These are phyloP conservation scores for Pseudocercospora pini-densiflorae DNA, from an alignment of 2,329 filamentous ascomycete genomes.

Conservation along the genomic window DNA sequence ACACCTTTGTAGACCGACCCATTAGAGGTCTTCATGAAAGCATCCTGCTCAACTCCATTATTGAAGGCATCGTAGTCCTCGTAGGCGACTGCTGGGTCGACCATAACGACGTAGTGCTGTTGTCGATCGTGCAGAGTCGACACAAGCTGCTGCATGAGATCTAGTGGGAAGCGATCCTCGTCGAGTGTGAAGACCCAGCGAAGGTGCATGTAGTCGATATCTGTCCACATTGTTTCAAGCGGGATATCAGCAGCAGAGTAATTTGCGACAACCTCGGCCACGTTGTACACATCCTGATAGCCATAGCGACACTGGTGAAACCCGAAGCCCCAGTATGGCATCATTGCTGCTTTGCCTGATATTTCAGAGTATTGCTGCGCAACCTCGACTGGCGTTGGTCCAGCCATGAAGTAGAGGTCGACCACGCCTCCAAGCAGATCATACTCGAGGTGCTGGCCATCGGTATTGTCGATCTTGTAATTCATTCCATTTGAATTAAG, in stretches of 20 bases:
- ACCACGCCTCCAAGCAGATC: constrained; percentile 77
- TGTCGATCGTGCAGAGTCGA: constrained; percentile 56
- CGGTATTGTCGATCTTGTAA: constrained; percentile 69
- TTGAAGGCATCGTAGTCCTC: constrained; percentile 62
- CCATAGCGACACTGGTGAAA: constrained; percentile 58
- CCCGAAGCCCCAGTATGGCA: constrained; percentile 58
- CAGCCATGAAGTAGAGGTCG: constrained; percentile 63
- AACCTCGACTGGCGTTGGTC: constrained; percentile 52
- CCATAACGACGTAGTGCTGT: constrained; percentile 63
- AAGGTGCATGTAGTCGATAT: constrained; percentile 45
- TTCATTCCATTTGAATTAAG: constrained; percentile 78
- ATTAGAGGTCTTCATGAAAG: constrained; percentile 60
- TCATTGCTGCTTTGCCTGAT: constrained; percentile 54
- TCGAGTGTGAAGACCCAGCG: constrained; percentile 69
- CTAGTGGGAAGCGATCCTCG: constrained; percentile 64
- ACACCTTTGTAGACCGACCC: constrained; percentile 64
- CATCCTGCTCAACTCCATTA: constrained; percentile 61
- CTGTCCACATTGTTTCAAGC: constrained; percentile 54
- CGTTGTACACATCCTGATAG: constrained; percentile 63
- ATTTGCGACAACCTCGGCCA: constrained; percentile 68
- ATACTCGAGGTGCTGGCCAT: constrained; percentile 75
- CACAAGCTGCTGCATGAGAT: constrained; percentile 65
- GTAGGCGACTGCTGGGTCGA: constrained; percentile 67
- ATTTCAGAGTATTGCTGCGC: constrained; percentile 57
- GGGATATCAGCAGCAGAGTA: constrained; percentile 69